phyloP scores from a whole-genome alignment of 139 green algal genomes.

The Gonium pectorale region DNA sequence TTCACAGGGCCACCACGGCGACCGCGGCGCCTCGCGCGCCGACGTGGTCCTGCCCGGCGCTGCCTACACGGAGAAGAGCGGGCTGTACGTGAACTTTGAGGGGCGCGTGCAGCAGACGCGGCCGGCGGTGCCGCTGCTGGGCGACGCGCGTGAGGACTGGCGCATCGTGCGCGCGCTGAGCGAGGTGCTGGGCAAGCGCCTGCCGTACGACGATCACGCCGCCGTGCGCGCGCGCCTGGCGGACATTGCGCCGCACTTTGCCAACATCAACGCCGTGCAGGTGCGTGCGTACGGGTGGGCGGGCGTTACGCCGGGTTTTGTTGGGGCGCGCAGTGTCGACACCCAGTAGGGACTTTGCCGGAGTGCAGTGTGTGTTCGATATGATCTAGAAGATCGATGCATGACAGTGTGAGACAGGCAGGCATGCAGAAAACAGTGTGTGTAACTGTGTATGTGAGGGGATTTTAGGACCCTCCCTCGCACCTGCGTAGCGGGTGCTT shows the following conservation, averaged over 20 bases:
- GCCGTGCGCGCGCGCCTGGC: conserved; percentile 82
- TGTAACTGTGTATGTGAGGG: no score
- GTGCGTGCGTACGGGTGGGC: neutral
- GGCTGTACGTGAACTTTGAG: conserved; percentile 94
- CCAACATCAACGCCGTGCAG: conserved; percentile 73
- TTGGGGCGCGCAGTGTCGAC: no score
- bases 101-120: conserved; percentile 93
- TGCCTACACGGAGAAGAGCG: conserved; percentile 92
- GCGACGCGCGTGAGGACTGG: conserved; percentile 96
- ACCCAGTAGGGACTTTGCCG: no score
- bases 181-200: conserved; percentile 72
- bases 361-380: no score
- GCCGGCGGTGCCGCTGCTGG: conserved; percentile 76
- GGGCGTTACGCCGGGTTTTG: neutral
- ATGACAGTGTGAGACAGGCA: no score
- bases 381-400: no score
- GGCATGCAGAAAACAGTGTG: no score
- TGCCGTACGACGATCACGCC: conserved; percentile 90
- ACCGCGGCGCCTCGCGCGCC: conserved; percentile 89
- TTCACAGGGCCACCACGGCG: conserved; percentile 93
- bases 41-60: conserved; percentile 94
- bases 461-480: no score
- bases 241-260: conserved; percentile 87
- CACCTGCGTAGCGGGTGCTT: no score
- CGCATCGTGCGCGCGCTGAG: conserved; percentile 66